These are phyloP conservation scores for Phylloporus arenicola DNA, from an alignment of 768 basidiomycete genomes.

Conservation along the genomic window DNA sequence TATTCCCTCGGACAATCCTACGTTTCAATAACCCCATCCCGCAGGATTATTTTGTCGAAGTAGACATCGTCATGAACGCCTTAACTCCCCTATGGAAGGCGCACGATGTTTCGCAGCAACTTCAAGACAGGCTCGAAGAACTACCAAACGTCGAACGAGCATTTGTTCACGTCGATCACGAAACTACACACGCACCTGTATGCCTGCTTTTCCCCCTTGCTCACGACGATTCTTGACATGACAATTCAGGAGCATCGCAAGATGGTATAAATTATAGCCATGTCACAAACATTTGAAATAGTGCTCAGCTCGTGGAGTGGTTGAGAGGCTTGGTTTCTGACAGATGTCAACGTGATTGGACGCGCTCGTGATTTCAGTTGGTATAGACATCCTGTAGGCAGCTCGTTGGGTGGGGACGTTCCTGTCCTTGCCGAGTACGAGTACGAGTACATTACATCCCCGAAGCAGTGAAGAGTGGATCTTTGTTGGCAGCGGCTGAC, in stretches of 20 bases:
- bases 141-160: slow-evolving; percentile 88
- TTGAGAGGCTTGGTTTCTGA: neutral
- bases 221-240: neutral
- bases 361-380: neutral
- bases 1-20: neutral
- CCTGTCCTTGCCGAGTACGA: neutral
- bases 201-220: slow-evolving; percentile 11
- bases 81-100: slow-evolving; percentile 86
- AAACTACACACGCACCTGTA: slow-evolving; percentile 75
- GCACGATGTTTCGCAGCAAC: slow-evolving; percentile 76
- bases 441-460: no score
- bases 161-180: slow-evolving; percentile 94
- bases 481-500: slow-evolving; percentile 19
- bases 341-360: slow-evolving; percentile 4
- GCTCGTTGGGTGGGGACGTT: neutral
- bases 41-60: slow-evolving; percentile 88
- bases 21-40: neutral
- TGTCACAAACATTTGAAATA: neutral
- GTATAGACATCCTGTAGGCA: neutral
- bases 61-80: slow-evolving; percentile 90
- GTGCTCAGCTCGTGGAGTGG: neutral
- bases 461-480: neutral
- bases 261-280: slow-evolving; percentile 7
- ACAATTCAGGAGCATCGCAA: slow-evolving; percentile 42
- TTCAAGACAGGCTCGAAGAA: slow-evolving; percentile 86